Conservation (phyloP, 73 alveolate genomes). For the Tetrahymena borealis region DNA sequence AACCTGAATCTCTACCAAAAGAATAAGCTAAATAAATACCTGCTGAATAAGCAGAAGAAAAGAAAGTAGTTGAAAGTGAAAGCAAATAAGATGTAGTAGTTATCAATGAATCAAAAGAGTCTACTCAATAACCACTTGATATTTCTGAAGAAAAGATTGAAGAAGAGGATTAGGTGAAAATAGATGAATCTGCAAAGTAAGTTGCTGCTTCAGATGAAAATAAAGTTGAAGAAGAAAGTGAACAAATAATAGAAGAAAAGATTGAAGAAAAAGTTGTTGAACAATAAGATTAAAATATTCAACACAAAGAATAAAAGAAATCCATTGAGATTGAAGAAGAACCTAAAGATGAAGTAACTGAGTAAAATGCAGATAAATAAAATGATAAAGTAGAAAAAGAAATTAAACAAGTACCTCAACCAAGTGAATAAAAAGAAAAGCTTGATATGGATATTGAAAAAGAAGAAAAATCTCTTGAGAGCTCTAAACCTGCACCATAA, state of each 20-base stretch:
- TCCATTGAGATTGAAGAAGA: neutral
- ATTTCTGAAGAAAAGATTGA: neutral
- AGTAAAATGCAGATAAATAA: too few species aligned
- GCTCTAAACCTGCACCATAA: neutral
- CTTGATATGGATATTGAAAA: neutral
- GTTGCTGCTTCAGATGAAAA: neutral
- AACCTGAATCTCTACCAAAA: neutral
- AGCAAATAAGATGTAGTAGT: neutral
- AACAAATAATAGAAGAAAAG: neutral
- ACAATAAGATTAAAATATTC: neutral
- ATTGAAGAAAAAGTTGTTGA: neutral
- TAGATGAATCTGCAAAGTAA: neutral
- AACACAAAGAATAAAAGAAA: neutral
- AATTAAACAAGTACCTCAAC: neutral
- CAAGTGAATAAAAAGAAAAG: neutral
- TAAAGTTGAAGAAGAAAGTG: neutral
- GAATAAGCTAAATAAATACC: neutral
- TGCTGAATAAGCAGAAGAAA: neutral
- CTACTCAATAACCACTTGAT: neutral
- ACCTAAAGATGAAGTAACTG: neutral
- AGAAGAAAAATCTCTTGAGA: neutral
- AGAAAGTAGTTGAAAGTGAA: neutral
- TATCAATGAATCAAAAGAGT: neutral
- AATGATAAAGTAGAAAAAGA: neutral
- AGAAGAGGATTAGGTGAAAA: neutral